phyloP scores from a whole-genome alignment of 2,329 filamentous ascomycete species.

The Aureobasidium pullulans region DNA sequence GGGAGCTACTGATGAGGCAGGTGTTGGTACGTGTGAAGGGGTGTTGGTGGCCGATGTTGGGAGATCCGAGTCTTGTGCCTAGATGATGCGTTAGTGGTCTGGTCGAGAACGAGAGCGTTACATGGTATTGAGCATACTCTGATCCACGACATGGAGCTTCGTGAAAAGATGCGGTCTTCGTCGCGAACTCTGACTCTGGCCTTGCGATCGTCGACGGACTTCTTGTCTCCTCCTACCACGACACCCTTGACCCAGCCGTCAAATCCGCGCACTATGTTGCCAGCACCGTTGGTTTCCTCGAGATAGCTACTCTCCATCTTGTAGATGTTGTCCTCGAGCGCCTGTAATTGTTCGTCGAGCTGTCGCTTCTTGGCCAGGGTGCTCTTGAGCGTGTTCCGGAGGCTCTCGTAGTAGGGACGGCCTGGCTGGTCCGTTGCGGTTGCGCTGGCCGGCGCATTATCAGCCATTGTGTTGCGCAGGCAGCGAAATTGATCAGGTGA shows the following conservation, averaged over 20 bases:
- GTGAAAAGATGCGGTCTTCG: slow-evolving; percentile 62
- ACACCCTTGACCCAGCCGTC: slow-evolving; percentile 94
- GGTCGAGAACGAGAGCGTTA: background rate
- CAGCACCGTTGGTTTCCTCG: slow-evolving; percentile 73
- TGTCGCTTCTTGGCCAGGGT: slow-evolving; percentile 58
- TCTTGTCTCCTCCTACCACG: slow-evolving; percentile 36
- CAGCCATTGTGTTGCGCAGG: slow-evolving; percentile 35
- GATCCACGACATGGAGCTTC: slow-evolving; percentile 30
- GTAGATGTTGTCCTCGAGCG: slow-evolving; percentile 72
- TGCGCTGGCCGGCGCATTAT: slow-evolving; percentile 37
- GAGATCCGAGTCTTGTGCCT: slow-evolving; percentile 31
- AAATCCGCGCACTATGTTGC: slow-evolving; percentile 96
- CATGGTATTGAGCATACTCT: slow-evolving; percentile 19
- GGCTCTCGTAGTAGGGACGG: slow-evolving; percentile 61
- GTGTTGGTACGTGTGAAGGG: slow-evolving; percentile 42
- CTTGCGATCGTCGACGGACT: slow-evolving; percentile 53
- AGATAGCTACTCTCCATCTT: slow-evolving; percentile 82
- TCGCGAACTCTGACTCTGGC: slow-evolving; percentile 58
- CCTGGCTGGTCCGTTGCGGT: slow-evolving; percentile 39
- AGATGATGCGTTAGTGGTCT: background rate
- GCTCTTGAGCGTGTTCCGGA: slow-evolving; percentile 59
- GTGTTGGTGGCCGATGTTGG: slow-evolving; percentile 32
- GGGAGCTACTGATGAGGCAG: slow-evolving; percentile 40
- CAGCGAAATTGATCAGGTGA: background rate
- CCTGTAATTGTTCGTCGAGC: slow-evolving; percentile 44